Evolutionary conservation across 495 filamentous ascomycete species (phyloP), one percentile per base, ranked within the genome.

Genomic region (Cairneyella variabilis): DNA sequence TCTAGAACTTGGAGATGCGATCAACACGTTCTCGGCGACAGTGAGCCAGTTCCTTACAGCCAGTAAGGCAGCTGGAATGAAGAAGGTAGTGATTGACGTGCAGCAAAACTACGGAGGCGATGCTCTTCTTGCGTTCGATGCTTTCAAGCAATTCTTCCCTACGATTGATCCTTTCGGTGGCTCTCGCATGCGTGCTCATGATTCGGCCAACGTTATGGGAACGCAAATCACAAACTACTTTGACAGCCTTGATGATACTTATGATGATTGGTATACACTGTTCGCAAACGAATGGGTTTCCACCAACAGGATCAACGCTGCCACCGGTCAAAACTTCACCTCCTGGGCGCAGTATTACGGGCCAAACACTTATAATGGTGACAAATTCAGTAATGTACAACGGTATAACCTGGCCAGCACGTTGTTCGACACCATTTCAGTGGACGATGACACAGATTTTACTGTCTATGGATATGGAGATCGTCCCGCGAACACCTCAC

Each of bases 321-420:
- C 57, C 0, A 78, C 75, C 0, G 65, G 64, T 12, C 45, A 54
- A 17, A 71, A 69, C 38, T 84, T 82, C 63, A 61, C 62, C 5
- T 77, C 74, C 3, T 84, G 78, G 80, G 57, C 64, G 6, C 75
- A 83, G 32, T 70, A 77, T 38, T 79, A 71, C 54, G 78, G 78
- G 0, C 76, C 77, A 14, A 55, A 72, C 28, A 25, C 57, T 0
- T 54, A 68, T 27, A 56, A 74, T 18, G 71, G 66, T 0, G 75
- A 78, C 49, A 57, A 67, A 11, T 80, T 75, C 57, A 76, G 77
- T 16, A 69, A 66, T 11, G 65, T 64, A 48, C 67, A 80, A 57
- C 64, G 66, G 0, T 74, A 78, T 54, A 76, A 80, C 48, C 64
- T 81, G 18, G 73, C 76, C 48, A 72, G 74, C 57, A 65, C 63